Conservation (phyloP, 495 filamentous ascomycete species). For the Pyronema omphalodes region DNA sequence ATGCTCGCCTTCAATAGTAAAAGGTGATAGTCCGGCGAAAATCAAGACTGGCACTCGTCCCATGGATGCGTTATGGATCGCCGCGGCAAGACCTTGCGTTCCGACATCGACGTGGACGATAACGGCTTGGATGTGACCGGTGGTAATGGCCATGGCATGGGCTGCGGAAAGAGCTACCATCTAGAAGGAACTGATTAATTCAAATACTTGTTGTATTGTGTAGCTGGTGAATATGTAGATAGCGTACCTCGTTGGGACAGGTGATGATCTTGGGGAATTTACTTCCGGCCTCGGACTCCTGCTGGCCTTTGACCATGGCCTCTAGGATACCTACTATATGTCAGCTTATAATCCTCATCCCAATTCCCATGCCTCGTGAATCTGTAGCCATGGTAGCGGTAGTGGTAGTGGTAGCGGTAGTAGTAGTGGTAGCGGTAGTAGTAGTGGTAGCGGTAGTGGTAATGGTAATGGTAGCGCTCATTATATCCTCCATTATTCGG, state of each 20-base stretch:
- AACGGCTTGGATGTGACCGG: slow-evolving; percentile 70
- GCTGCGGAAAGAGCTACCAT: slow-evolving; percentile 98
- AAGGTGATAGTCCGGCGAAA: slow-evolving; percentile 79
- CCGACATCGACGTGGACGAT: slow-evolving; percentile 95
- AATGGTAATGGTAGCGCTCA: neutral
- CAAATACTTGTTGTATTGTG: slow-evolving; percentile 10
- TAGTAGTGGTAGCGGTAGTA: too few species aligned
- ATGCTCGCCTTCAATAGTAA: slow-evolving; percentile 80
- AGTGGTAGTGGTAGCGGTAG: too few species aligned
- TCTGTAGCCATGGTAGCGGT: slow-evolving; percentile 1
- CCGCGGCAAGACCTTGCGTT: slow-evolving; percentile 77
- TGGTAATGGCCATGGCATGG: slow-evolving; percentile 80
- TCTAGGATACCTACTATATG: slow-evolving; percentile 49
- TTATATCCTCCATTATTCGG: neutral
- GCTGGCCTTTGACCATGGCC: slow-evolving; percentile 81
- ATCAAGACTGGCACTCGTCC: slow-evolving; percentile 77
- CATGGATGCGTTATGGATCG: slow-evolving; percentile 77
- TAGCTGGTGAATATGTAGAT: neutral
- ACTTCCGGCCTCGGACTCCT: slow-evolving; percentile 32
- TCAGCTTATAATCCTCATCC: neutral
- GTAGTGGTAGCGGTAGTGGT: too few species aligned
- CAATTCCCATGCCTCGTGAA: too few species aligned
- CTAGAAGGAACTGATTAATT: slow-evolving; percentile 27
- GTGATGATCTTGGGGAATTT: slow-evolving; percentile 77
- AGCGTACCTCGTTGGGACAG: slow-evolving; percentile 65